These are phyloP conservation scores for Lachancea dasiensis DNA, from an alignment of 805 yeast genomes.

Conservation along the genomic window DNA sequence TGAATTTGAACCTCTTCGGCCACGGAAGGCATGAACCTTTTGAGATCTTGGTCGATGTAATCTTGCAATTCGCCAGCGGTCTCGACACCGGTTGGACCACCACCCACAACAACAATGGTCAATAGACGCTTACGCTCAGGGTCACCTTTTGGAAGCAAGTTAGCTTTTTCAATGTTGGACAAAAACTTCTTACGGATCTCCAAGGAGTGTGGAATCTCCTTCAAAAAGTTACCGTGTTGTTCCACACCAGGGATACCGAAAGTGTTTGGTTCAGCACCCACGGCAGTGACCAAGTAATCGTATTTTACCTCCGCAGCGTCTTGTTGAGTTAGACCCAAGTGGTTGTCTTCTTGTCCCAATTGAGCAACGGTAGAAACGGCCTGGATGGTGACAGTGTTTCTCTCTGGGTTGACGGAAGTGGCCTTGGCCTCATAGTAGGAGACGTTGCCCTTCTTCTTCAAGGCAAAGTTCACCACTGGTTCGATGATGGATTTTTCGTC, in stretches of 20 bases:
- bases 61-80: conserved; percentile 95
- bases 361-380: conserved; percentile 32
- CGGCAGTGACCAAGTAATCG: conserved; percentile 84
- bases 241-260: conserved; percentile 89
- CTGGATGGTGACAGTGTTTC: conserved; percentile 61
- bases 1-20: conserved; percentile 80
- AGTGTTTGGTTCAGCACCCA: conserved; percentile 91
- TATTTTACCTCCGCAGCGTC: conserved; percentile 47
- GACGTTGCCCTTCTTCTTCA: conserved; percentile 71
- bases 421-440: conserved; percentile 88
- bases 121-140: conserved; percentile 81
- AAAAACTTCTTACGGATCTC: conserved; percentile 75
- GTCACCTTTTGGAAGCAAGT: conserved; percentile 68
- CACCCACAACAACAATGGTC: conserved; percentile 88
- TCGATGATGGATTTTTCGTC: conserved; percentile 88
- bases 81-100: conserved; percentile 98
- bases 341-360: conserved; percentile 29
- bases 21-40: conserved; percentile 81
- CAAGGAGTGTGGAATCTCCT: conserved; percentile 83
- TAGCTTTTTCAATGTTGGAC: conserved; percentile 86
- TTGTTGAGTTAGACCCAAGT: conserved; percentile 34
- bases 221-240: conserved; percentile 79
- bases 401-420: conserved; percentile 70
- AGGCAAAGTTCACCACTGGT: conserved; percentile 83
- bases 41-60: conserved; percentile 85